Percentiles rank a stretch among this genome's conserved stretches.
Conservation (phyloP, 345 rosid genomes). For the Populus davidiana region DNA sequence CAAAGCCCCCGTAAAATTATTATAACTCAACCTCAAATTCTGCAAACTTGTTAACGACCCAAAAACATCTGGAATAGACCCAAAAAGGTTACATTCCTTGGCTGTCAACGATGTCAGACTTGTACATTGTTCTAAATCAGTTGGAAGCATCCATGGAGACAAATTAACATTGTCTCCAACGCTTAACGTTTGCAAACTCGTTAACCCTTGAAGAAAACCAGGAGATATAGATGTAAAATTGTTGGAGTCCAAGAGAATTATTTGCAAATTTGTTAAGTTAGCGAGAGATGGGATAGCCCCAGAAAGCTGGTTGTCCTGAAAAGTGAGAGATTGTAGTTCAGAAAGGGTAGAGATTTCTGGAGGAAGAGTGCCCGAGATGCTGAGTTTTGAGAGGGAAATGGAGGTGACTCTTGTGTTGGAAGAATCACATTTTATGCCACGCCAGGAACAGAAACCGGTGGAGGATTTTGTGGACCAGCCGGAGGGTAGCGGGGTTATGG, state of each 20-base stretch:
- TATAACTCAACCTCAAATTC: conserved; percentile 61
- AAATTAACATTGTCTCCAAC: conserved; percentile 37
- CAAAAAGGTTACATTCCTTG: conserved; percentile 39
- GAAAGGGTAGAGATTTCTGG: conserved; percentile 53
- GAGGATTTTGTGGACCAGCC: conserved; percentile 58
- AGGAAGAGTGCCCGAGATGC: conserved; percentile 51
- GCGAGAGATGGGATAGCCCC: conserved; percentile 69
- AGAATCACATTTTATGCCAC: conserved; percentile 49
- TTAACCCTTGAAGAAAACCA: conserved; percentile 60
- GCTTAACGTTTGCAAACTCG: conserved; percentile 48
- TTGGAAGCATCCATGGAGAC: conserved; percentile 60
- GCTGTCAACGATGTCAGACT: conserved; percentile 40
- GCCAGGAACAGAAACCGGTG: conserved; percentile 51
- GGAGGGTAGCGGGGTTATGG: conserved; percentile 44
- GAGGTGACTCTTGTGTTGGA: conserved; percentile 38
- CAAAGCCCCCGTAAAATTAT: conserved; percentile 63
- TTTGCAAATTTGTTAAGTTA: conserved; percentile 42
- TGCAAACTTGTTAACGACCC: conserved; percentile 45
- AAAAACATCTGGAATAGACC: conserved; percentile 65
- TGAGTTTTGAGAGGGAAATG: conserved; percentile 37
- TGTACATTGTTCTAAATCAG: conserved; percentile 46
- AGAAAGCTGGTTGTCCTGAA: conserved; percentile 53
- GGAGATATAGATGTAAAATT: conserved; percentile 51
- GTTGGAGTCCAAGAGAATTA: conserved; percentile 47
- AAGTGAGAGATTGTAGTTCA: conserved; percentile 39